Conservation (phyloP, 1,284 basidiomycete species). For the Leccinum proximum region DNA sequence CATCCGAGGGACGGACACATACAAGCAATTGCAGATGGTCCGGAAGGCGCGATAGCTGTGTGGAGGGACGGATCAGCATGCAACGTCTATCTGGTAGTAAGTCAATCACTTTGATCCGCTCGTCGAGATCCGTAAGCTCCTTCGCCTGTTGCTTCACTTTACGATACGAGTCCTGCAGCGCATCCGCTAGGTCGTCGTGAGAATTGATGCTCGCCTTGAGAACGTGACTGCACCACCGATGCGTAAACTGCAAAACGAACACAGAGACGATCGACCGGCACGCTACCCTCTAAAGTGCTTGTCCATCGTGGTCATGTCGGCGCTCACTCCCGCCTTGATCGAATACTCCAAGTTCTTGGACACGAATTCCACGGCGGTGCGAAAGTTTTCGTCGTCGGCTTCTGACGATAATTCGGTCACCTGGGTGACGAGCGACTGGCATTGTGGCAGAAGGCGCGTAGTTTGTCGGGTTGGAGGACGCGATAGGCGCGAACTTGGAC, state of each 20-base stretch:
- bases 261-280: conserved; percentile 1
- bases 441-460: conserved; percentile 50
- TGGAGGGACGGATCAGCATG: conserved; percentile 9
- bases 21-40: conserved; percentile 72
- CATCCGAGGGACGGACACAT: conserved; percentile 19
- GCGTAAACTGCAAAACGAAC: conserved; percentile 13
- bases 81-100: not conserved
- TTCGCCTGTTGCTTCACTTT: conserved; percentile 47
- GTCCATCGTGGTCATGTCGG: conserved; percentile 53
- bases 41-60: conserved; percentile 54
- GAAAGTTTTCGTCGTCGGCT: conserved; percentile 45
- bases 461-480: conserved; percentile 43
- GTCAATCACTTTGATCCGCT: conserved; percentile 52
- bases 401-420: conserved; percentile 37
- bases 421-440: conserved; percentile 54
- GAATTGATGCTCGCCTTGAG: conserved; percentile 71
- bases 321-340: conserved; percentile 49
- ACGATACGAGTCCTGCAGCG: conserved; percentile 48
- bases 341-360: conserved; percentile 46
- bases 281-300: conserved; percentile 56
- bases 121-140: conserved; percentile 55
- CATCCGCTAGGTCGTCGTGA: conserved; percentile 54
- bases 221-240: conserved; percentile 39
- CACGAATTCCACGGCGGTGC: conserved; percentile 48
- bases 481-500: conserved; percentile 45